Evolutionary conservation across 345 rosid species (phyloP).

Genomic region (Ceriops decandra): DNA sequence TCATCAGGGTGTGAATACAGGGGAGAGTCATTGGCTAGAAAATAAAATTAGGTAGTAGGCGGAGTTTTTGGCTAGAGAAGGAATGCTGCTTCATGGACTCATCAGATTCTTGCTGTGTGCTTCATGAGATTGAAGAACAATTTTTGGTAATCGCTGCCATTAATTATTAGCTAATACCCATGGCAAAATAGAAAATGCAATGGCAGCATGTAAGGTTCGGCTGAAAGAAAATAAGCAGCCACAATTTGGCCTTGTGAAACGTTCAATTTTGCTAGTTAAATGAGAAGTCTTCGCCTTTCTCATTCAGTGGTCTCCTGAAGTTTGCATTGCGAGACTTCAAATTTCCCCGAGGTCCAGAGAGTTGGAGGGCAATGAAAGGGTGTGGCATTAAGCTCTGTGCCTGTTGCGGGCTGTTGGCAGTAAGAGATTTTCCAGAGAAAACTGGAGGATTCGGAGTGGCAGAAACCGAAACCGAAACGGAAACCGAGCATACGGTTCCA

Average conservation of each 20-base stretch:
- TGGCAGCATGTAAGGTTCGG: background rate
- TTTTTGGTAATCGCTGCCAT: conserved; percentile 8
- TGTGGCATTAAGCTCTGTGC: conserved; percentile 39
- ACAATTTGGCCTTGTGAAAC: too few species aligned
- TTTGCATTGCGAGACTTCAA: too few species aligned
- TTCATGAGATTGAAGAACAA: background rate
- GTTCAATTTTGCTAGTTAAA: too few species aligned
- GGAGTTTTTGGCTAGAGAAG: background rate
- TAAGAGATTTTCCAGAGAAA: conserved; percentile 50
- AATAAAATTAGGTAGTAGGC: conserved; percentile 39
- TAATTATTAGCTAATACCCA: background rate
- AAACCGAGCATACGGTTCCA: conserved; percentile 48
- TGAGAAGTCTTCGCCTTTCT: too few species aligned
- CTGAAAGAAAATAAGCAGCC: too few species aligned
- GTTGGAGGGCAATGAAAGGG: conserved; percentile 14
- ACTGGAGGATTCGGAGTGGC: conserved; percentile 19
- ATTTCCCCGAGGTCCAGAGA: too few species aligned
- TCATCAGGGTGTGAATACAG: conserved; percentile 65
- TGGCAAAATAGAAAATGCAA: conserved; percentile 15
- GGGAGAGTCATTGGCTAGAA: conserved; percentile 81
- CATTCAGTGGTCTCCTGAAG: too few species aligned
- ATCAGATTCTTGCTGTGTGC: background rate
- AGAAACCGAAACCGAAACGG: conserved; percentile 27
- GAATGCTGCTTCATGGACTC: background rate
- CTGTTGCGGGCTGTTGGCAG: conserved; percentile 36